These are phyloP conservation scores for Starmerella asiatica DNA, from an alignment of 805 yeast species.

Conservation along the genomic window DNA sequence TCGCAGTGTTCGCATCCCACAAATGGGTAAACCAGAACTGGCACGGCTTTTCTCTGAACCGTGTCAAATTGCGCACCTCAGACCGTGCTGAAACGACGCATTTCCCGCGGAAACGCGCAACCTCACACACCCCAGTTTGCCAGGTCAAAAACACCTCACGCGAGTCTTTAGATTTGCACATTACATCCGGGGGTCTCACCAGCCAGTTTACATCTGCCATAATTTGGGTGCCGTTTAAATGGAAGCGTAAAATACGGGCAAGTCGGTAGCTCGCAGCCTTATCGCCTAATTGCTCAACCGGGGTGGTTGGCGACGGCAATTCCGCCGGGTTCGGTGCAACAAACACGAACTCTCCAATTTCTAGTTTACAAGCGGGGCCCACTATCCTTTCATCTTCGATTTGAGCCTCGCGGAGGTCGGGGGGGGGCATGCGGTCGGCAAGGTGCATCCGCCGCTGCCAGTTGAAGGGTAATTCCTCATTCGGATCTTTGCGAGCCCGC, in stretches of 20 bases:
- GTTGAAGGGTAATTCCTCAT: conserved; percentile 18
- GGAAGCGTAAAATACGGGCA: conserved; percentile 70
- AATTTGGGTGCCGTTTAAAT: conserved; percentile 15
- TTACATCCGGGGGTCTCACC: conserved; percentile 75
- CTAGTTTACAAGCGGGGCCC: background rate
- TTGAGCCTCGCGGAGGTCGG: conserved; percentile 1
- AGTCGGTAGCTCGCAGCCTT: conserved; percentile 90
- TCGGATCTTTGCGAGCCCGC: too few relatives aligned
- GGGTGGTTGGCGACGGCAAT: background rate
- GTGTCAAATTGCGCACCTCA: conserved; percentile 48
- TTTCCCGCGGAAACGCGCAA: conserved; percentile 59
- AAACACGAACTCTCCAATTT: conserved; percentile 14
- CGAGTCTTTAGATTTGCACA: conserved; percentile 52
- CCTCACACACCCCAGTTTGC: conserved; percentile 74
- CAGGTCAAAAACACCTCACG: conserved; percentile 69
- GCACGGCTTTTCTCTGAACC: conserved; percentile 46
- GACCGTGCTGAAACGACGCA: conserved; percentile 56
- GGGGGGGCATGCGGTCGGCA: conserved; percentile 19
- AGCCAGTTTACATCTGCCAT: conserved; percentile 58
- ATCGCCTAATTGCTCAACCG: conserved; percentile 31
- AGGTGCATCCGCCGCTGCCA: conserved; percentile 25
- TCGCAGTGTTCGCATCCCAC: conserved; percentile 73
- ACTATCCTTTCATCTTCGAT: background rate
- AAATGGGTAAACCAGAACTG: conserved; percentile 73
- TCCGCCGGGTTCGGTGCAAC: background rate